Conservation (phyloP, 345 rosid species). For the Melaleuca quinquenervia region DNA sequence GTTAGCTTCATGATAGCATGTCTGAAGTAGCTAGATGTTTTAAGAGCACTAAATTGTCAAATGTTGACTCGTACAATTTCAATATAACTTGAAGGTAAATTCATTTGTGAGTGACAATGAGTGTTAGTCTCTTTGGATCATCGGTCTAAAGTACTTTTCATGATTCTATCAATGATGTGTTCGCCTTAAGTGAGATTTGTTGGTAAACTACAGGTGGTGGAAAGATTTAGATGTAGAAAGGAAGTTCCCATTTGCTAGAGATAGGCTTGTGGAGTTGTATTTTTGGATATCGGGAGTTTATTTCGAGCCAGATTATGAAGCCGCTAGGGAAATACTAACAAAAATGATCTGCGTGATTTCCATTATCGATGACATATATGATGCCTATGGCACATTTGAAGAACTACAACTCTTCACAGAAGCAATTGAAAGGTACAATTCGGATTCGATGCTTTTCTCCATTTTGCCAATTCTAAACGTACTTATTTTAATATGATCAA, state of each 20-base stretch:
- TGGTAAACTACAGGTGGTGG: not conserved
- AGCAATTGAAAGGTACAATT: not conserved
- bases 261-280: not conserved
- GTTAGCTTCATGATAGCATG: no score
- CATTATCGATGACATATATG: not conserved
- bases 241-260: slow-evolving; percentile 5
- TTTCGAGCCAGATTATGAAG: not conserved
- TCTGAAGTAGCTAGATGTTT: no score
- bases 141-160: not conserved
- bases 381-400: not conserved
- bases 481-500: not conserved
- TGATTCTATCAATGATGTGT: not conserved
- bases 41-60: no score
- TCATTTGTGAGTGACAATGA: no score
- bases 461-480: no score
- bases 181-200: not conserved
- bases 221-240: not conserved
- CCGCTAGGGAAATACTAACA: not conserved
- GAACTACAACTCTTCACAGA: not conserved
- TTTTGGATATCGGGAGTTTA: not conserved
- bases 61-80: no score
- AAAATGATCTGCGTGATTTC: not conserved
- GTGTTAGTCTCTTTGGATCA: not conserved
- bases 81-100: no score
- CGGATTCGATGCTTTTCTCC: no score